Evolutionary conservation across 2,329 filamentous ascomycete species (phyloP).

Genomic region (Stagonosporopsis rhizophila): DNA sequence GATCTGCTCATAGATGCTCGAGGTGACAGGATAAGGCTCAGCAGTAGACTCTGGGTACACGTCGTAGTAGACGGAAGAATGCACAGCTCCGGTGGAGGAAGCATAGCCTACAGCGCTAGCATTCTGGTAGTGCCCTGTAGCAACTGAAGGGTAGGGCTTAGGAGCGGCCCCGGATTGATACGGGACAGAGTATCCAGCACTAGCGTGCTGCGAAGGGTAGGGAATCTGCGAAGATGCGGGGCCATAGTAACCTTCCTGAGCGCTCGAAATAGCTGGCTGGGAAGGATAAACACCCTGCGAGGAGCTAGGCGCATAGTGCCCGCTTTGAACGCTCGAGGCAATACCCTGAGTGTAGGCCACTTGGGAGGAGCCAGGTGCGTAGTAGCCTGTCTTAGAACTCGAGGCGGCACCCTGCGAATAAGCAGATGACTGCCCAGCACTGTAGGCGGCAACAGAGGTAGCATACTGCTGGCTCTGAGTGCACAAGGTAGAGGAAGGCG

Average conservation of each 20-base stretch:
- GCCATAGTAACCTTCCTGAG: background rate
- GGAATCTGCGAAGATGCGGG: background rate
- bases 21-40: slow-evolving; percentile 13
- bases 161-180: background rate
- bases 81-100: background rate
- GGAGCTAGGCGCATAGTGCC: background rate
- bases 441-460: slow-evolving; percentile 4
- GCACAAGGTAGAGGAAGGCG: slow-evolving; percentile 11
- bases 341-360: background rate
- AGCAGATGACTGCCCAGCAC: background rate
- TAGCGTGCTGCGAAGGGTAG: background rate
- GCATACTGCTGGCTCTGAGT: slow-evolving; percentile 7
- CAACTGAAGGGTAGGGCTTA: background rate
- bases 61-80: slow-evolving; percentile 6
- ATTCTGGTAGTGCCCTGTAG: slow-evolving; percentile 1
- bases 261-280: background rate
- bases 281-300: background rate
- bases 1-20: slow-evolving; percentile 17
- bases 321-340: background rate
- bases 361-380: slow-evolving; percentile 3
- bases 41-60: slow-evolving; percentile 9
- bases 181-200: slow-evolving; percentile 3
- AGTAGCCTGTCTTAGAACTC: background rate
- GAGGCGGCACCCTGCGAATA: slow-evolving; percentile 2
- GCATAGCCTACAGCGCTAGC: slow-evolving; percentile 9